Percentiles rank a stretch among this genome's conserved stretches.
These are phyloP conservation scores for Aspergillus quadrilineatus DNA, from an alignment of 2,329 filamentous ascomycete species.

Conservation along the genomic window DNA sequence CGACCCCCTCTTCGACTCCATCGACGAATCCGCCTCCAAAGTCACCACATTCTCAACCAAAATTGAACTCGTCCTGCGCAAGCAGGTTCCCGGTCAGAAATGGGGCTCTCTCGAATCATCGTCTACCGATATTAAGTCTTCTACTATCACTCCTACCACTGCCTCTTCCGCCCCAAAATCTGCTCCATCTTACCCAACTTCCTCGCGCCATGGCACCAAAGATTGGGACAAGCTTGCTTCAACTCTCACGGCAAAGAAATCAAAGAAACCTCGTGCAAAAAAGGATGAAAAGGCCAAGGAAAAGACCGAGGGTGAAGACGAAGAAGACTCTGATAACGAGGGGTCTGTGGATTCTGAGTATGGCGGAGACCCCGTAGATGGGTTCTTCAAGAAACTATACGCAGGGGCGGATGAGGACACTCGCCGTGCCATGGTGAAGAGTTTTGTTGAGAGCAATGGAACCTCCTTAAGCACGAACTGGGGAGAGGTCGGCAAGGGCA, in stretches of 20 bases:
- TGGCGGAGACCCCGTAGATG: slow-evolving; percentile 65
- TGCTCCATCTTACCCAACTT: slow-evolving; percentile 75
- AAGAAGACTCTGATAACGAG: slow-evolving; percentile 57
- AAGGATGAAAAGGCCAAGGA: slow-evolving; percentile 28
- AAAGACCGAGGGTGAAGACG: slow-evolving; percentile 27
- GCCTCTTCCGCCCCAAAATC: slow-evolving; percentile 24
- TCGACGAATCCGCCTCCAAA: slow-evolving; percentile 62
- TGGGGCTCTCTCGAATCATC: slow-evolving; percentile 63
- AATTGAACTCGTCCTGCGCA: slow-evolving; percentile 72
- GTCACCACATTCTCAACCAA: slow-evolving; percentile 72
- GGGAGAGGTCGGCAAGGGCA: slow-evolving; percentile 71
- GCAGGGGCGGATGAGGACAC: slow-evolving; percentile 74
- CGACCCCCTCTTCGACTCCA: slow-evolving; percentile 64
- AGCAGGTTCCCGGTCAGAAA: slow-evolving; percentile 63
- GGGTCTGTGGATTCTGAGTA: slow-evolving; percentile 43
- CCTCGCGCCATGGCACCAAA: slow-evolving; percentile 77
- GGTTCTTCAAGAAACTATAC: slow-evolving; percentile 90
- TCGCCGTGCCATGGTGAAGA: slow-evolving; percentile 95
- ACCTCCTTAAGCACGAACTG: slow-evolving; percentile 92
- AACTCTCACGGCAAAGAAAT: slow-evolving; percentile 41
- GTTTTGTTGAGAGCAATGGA: slow-evolving; percentile 88
- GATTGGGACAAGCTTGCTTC: slow-evolving; percentile 82
- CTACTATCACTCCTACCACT: slow-evolving; percentile 15
- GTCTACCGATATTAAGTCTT: slow-evolving; percentile 24
- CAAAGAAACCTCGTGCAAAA: slow-evolving; percentile 16